Evolutionary conservation across 441 rosid species (phyloP), one percentile per base, ranked within the genome.

Genomic region (Melastoma candidum): DNA sequence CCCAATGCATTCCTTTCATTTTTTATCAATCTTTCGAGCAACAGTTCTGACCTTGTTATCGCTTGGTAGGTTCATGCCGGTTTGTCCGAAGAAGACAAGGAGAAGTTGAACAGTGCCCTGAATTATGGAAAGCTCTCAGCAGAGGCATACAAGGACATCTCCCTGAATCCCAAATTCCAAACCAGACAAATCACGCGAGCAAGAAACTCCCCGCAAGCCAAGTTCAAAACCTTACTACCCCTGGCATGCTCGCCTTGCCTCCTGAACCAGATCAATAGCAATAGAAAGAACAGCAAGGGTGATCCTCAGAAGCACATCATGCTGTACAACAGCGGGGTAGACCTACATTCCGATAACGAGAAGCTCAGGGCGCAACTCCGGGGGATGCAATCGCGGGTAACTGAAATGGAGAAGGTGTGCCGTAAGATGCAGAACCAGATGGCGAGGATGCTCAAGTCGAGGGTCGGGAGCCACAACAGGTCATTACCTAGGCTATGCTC

Each of bases 401-500:
- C 63, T 72, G 90, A 86, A 56, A 49, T 89, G 66, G 97, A 89
- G 73, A 86, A 76, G 68, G 77, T 78, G 0, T 89, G 95, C 74
- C 61, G 62, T 63, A 80, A 72, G 62, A 89, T 89, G 95, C 90
- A 89, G 64, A 69, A 60, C 46, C 88, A 82, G 61, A 82, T 86
- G 90, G 64, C 78, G 47, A 85, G 74, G 66, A 74, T 89, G 27
- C 69, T 77, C 75, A 82, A 70, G 69, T 77, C 87, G 11, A 90
- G 60, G 68, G 66, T 36, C 48, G 43, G 76, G 13, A 70, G 63
- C 57, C 70, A 53, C 43, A 70, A 69, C 26, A 78, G 83, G 71
- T 79, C 87, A 6, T 66, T 89, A 52, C 95, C 97, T 5, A 86
- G 63, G 74, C 77, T 89, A 10, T 89, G 97, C 70, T 86, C 95